Conservation (phyloP, 192 early-diverging fungal species). For the Podila epicladia region DNA sequence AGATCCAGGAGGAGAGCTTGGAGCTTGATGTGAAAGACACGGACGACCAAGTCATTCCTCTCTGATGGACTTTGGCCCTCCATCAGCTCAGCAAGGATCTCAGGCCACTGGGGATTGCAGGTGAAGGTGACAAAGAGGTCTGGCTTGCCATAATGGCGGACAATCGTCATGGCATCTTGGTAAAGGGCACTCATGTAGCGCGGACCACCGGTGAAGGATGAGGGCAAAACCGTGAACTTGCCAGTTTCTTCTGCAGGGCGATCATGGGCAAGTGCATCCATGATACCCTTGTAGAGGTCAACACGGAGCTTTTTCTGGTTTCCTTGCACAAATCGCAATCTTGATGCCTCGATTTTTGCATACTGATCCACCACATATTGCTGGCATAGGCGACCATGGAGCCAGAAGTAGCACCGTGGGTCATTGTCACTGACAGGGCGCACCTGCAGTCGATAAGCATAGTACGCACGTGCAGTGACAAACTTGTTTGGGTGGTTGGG, state of each 20-base stretch:
- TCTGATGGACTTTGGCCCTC: constrained; percentile 1
- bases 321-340: constrained; percentile 3
- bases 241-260: background rate
- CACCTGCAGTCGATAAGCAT: constrained; percentile 20
- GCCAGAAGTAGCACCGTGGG: constrained; percentile 6
- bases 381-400: constrained; percentile 23
- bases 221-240: background rate
- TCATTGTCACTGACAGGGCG: constrained; percentile 1
- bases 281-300: constrained; percentile 12
- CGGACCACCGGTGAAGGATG: constrained; percentile 17
- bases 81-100: constrained; percentile 2
- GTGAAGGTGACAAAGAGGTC: constrained; percentile 55
- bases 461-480: constrained; percentile 1
- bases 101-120: constrained; percentile 17
- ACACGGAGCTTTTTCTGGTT: constrained; percentile 12
- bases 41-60: constrained; percentile 27
- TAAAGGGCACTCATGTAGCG: constrained; percentile 21
- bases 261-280: constrained; percentile 13
- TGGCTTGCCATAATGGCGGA: constrained; percentile 34
- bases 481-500: background rate
- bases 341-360: constrained; percentile 30
- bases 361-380: constrained; percentile 47
- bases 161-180: constrained; percentile 37
- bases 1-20: constrained; percentile 27
- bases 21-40: constrained; percentile 31